Percentiles rank a stretch among this genome's conserved stretches.
Conservation (phyloP, 1,139 yeast genomes). For the Nakaseomyces glabratus region DNA sequence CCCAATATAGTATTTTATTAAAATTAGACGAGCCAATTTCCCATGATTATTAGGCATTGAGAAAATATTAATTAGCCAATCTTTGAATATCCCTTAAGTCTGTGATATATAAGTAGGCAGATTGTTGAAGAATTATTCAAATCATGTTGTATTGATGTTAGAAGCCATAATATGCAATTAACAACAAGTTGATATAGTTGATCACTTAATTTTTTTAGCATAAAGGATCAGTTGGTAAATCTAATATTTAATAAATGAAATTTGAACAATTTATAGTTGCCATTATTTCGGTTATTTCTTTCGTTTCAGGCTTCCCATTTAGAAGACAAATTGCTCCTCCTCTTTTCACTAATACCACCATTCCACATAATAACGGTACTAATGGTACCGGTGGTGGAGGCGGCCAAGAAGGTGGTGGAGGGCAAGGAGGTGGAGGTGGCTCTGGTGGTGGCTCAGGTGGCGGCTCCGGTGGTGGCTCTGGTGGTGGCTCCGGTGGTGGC, state of each 20-base stretch:
- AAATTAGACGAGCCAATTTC: no score
- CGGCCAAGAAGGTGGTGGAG: constrained; percentile 7
- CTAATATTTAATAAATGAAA: constrained; percentile 1
- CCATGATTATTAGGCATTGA: no score
- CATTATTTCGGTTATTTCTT: background rate
- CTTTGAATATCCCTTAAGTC: no score
- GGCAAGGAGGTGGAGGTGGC: background rate
- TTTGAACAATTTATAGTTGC: constrained; percentile 1
- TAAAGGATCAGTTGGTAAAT: no score
- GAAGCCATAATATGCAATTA: no score
- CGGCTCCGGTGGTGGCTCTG: constrained; percentile 1
- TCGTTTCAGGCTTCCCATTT: constrained; percentile 2
- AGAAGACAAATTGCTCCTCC: background rate
- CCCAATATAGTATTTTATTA: no score
- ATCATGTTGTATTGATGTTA: no score
- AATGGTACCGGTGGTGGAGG: constrained; percentile 9
- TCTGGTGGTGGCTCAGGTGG: constrained; percentile 7
- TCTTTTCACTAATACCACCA: constrained; percentile 2
- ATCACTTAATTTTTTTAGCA: no score
- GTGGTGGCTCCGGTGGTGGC: constrained; percentile 6
- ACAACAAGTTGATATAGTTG: no score
- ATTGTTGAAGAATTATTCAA: no score
- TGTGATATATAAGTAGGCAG: no score
- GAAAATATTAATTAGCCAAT: no score
- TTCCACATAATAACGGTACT: constrained; percentile 12